Evolutionary conservation across 306 rosid genomes (phyloP).

Genomic region (Calophaca sinica): DNA sequence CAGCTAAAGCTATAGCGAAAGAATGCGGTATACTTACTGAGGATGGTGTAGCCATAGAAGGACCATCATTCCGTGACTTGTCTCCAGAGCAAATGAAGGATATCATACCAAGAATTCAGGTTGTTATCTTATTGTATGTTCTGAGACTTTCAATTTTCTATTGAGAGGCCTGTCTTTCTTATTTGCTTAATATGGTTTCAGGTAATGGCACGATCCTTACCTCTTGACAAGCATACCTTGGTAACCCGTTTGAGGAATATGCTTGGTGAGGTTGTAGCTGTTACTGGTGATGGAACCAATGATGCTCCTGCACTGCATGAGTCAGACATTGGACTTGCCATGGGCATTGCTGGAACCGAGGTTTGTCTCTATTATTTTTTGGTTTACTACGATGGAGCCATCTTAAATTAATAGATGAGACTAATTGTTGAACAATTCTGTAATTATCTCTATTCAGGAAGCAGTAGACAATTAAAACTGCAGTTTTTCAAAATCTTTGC

Average conservation of each 20-base stretch:
- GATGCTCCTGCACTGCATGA: slow-evolving; percentile 98
- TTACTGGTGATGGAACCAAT: slow-evolving; percentile 95
- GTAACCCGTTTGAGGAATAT: slow-evolving; percentile 67
- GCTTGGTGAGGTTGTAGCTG: slow-evolving; percentile 91
- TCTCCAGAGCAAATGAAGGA: slow-evolving; percentile 64
- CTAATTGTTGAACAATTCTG: slow-evolving; percentile 8
- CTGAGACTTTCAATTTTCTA: slow-evolving; percentile 32
- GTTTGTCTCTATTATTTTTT: slow-evolving; percentile 49
- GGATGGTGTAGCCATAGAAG: slow-evolving; percentile 83
- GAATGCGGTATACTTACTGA: slow-evolving; percentile 92
- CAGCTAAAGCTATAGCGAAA: slow-evolving; percentile 87
- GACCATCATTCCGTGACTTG: slow-evolving; percentile 67
- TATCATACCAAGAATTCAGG: slow-evolving; percentile 83
- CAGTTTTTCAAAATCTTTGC: neutral
- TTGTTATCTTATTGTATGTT: slow-evolving; percentile 40
- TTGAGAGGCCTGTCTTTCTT: slow-evolving; percentile 30
- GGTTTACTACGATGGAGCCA: neutral
- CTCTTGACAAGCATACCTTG: slow-evolving; percentile 78
- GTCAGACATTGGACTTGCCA: slow-evolving; percentile 94
- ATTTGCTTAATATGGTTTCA: slow-evolving; percentile 54
- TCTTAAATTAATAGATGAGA: slow-evolving; percentile 6
- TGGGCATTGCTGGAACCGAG: slow-evolving; percentile 99
- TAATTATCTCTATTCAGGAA: neutral
- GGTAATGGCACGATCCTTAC: slow-evolving; percentile 95
- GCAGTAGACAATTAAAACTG: slow-evolving; percentile 27